Evolutionary conservation across 257 asterid species (phyloP).

Genomic region (Capsicum rhomboideum): DNA sequence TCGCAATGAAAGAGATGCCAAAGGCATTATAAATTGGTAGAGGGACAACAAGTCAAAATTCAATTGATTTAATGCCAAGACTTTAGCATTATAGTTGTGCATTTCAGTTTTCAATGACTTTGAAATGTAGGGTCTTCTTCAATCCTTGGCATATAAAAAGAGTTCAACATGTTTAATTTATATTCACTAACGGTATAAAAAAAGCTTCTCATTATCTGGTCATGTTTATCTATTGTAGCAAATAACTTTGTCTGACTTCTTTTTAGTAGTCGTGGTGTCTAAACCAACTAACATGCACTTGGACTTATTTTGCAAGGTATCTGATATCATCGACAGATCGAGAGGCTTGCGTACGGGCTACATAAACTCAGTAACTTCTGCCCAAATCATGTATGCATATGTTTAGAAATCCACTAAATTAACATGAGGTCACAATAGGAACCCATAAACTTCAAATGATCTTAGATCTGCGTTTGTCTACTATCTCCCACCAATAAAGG

Average conservation of each 20-base stretch:
- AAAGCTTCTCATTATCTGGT: neutral
- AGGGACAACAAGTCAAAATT: neutral
- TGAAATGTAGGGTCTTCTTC: neutral
- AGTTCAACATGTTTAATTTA: neutral
- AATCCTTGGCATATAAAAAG: neutral
- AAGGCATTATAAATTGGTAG: neutral
- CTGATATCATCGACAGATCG: neutral
- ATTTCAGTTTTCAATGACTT: neutral
- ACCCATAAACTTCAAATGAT: neutral
- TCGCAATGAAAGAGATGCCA: neutral
- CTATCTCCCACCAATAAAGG: neutral
- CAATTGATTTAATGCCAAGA: neutral
- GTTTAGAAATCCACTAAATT: neutral
- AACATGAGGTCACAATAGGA: neutral
- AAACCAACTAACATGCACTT: fast-evolving
- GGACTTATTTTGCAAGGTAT: neutral
- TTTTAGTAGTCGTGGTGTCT: neutral
- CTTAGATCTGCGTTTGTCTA: neutral
- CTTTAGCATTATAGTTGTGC: neutral
- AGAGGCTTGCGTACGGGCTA: neutral
- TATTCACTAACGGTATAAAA: neutral
- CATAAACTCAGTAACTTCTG: neutral
- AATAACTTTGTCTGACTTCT: neutral
- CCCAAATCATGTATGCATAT: neutral
- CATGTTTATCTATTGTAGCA: neutral